phyloP scores from a whole-genome alignment of 805 yeast genomes.

The Suhomyces canberraensis region DNA sequence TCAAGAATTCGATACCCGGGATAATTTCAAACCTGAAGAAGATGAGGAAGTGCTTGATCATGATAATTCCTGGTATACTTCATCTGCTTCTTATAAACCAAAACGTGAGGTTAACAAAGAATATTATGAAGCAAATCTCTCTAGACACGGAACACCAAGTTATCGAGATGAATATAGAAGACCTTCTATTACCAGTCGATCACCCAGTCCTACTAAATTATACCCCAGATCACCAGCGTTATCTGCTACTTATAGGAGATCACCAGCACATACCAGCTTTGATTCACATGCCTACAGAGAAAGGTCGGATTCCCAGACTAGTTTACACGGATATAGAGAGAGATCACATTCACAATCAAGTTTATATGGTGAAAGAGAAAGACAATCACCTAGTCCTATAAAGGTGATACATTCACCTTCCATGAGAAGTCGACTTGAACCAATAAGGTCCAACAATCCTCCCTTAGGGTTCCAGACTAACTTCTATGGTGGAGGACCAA shows the following conservation, averaged over 20 bases:
- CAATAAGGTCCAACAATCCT: neutral
- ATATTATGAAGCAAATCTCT: neutral
- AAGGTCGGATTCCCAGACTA: conserved; percentile 3
- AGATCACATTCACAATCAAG: neutral
- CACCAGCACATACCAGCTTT: neutral
- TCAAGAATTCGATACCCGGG: conserved; percentile 3
- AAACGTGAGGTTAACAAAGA: neutral
- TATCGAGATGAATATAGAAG: neutral
- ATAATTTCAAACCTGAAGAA: conserved; percentile 2
- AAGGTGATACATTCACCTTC: conserved; percentile 1
- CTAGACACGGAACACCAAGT: neutral
- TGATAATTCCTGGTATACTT: conserved; percentile 8
- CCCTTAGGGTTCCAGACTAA: neutral
- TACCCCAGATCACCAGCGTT: neutral
- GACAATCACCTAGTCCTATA: conserved; percentile 3
- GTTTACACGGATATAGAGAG: neutral
- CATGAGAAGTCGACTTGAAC: conserved; percentile 1
- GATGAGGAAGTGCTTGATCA: conserved; percentile 6
- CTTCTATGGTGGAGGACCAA: neutral
- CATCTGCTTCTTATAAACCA: conserved; percentile 9
- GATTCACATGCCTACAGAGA: neutral
- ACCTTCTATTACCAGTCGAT: conserved; percentile 1
- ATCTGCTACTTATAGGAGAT: neutral
- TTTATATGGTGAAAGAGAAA: neutral
- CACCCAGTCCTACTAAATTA: conserved; percentile 4